phyloP scores from a whole-genome alignment of 148 eudicot genomes.

The Fallopia convolvulus region DNA sequence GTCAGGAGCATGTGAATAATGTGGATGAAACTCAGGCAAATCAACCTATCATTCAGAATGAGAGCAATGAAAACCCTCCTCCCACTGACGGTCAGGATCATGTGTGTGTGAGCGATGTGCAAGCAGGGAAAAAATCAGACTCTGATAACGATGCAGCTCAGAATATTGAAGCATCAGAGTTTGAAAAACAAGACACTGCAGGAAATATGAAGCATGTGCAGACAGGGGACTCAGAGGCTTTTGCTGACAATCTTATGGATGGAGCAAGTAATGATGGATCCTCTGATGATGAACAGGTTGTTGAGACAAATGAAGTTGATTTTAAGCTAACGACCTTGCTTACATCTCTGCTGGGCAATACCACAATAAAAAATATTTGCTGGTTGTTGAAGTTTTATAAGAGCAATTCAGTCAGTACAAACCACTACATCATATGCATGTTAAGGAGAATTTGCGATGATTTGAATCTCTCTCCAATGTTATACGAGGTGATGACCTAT shows the following conservation, averaged over 20 bases:
- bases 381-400: constrained; percentile 89
- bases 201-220: constrained; percentile 23
- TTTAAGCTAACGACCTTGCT: constrained; percentile 68
- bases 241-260: constrained; percentile 23
- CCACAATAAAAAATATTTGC: constrained; percentile 55
- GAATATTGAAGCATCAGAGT: constrained; percentile 21
- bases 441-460: constrained; percentile 80
- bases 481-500: constrained; percentile 67
- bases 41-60: constrained; percentile 28
- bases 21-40: constrained; percentile 26
- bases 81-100: constrained; percentile 22
- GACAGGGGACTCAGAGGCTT: constrained; percentile 28
- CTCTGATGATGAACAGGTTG: constrained; percentile 67
- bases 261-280: constrained; percentile 41
- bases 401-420: constrained; percentile 68
- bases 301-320: constrained; percentile 66
- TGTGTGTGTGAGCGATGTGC: constrained; percentile 17
- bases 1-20: constrained; percentile 19
- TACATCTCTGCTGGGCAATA: constrained; percentile 57
- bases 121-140: constrained; percentile 22
- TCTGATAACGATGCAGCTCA: constrained; percentile 21
- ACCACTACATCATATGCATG: constrained; percentile 71
- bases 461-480: constrained; percentile 91
- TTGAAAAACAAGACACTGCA: constrained; percentile 22
- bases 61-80: constrained; percentile 20